phyloP scores from a whole-genome alignment of 148 eudicot genomes.

The Chenopodium suecicum region DNA sequence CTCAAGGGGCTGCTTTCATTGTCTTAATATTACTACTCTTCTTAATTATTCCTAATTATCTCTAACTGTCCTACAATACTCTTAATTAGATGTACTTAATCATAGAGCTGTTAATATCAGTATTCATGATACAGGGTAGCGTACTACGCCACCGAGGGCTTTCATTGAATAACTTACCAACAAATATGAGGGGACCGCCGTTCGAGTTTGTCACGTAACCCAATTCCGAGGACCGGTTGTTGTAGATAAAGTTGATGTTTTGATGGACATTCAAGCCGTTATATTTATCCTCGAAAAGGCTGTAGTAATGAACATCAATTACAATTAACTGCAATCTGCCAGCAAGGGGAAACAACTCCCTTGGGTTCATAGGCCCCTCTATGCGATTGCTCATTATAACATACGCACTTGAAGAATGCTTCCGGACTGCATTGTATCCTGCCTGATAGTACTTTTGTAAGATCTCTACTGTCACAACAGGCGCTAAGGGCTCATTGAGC shows the following conservation, averaged over 20 bases:
- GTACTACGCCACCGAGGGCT: too few species aligned
- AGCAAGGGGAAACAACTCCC: conserved; percentile 37
- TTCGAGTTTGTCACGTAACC: conserved; percentile 30
- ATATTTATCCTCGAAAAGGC: too few species aligned
- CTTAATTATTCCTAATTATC: too few species aligned
- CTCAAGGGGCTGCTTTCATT: too few species aligned
- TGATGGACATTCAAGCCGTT: conserved; percentile 20
- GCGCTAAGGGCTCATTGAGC: conserved; percentile 46
- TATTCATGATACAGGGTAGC: too few species aligned
- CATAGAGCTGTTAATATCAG: too few species aligned
- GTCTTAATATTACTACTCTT: too few species aligned
- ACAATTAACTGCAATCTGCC: conserved; percentile 25
- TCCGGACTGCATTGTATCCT: conserved; percentile 42
- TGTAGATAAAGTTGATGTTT: conserved; percentile 33
- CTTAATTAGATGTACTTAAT: too few species aligned
- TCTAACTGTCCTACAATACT: too few species aligned
- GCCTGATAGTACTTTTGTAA: conserved; percentile 30
- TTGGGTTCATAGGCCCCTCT: neutral
- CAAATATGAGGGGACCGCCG: conserved; percentile 53
- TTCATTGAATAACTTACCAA: conserved; percentile 35
- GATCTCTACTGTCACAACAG: conserved; percentile 30
- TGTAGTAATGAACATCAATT: conserved; percentile 38
- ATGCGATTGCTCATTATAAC: conserved; percentile 15
- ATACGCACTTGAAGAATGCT: conserved; percentile 33
- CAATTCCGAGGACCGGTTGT: conserved; percentile 25